phyloP scores from a whole-genome alignment of 805 yeast genomes.

The Wickerhamomyces pijperi region DNA sequence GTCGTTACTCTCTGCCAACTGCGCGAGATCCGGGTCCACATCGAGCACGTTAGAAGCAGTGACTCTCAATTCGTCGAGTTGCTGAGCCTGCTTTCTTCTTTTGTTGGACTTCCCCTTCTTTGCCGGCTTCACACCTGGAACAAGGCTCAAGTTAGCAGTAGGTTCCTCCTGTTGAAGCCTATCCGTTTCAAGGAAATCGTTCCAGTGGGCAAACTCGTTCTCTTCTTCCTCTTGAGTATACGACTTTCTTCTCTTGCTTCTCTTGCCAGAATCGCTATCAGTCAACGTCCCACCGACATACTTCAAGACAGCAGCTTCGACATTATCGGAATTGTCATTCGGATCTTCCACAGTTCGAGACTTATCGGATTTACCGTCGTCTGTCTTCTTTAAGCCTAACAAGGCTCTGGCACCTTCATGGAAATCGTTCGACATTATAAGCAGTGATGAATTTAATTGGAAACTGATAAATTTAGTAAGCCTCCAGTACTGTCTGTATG shows the following conservation, averaged over 20 bases:
- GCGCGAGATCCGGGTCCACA: conserved; percentile 50
- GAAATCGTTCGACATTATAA: conserved; percentile 8
- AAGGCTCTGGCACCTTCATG: conserved; percentile 18
- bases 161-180: conserved; percentile 13
- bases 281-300: conserved; percentile 53
- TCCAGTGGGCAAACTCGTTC: conserved; percentile 20
- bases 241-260: conserved; percentile 13
- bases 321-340: conserved; percentile 27
- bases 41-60: conserved; percentile 16
- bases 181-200: conserved; percentile 17
- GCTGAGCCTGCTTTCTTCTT: conserved; percentile 1
- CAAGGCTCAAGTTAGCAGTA: no score
- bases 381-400: conserved; percentile 14
- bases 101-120: neutral
- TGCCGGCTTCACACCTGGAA: neutral
- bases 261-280: neutral
- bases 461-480: no score
- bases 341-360: conserved; percentile 2
- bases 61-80: conserved; percentile 3
- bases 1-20: conserved; percentile 34
- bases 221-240: conserved; percentile 12
- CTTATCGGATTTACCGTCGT: conserved; percentile 6
- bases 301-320: conserved; percentile 70
- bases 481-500: neutral
- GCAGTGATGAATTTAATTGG: no score